Conservation (phyloP, 306 rosid species). For the Trifolium repens region DNA sequence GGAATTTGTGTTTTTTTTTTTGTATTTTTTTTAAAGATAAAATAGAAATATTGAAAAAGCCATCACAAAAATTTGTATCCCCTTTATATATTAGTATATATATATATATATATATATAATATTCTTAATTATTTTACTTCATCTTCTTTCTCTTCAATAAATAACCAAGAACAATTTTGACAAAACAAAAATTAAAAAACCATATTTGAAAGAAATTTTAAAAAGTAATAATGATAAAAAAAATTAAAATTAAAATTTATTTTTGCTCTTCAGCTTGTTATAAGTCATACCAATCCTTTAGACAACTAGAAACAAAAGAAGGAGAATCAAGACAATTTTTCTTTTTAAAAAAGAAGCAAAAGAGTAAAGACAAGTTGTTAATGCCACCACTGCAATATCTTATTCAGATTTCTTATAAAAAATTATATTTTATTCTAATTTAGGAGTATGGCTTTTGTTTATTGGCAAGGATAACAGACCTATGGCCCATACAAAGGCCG, state of each 20-base stretch:
- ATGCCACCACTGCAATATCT: not conserved
- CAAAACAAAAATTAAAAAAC: too few species aligned
- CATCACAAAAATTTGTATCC: too few species aligned
- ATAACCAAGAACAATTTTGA: too few species aligned
- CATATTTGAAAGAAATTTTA: too few species aligned
- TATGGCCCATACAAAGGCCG: not conserved
- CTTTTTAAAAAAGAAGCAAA: not conserved
- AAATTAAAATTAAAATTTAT: not conserved
- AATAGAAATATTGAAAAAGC: too few species aligned
- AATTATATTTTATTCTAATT: not conserved
- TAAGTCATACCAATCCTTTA: not conserved
- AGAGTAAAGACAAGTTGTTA: not conserved
- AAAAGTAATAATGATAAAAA: not conserved
- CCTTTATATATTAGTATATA: too few species aligned
- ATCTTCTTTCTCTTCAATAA: too few species aligned
- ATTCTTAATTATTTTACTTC: too few species aligned
- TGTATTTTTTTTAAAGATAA: too few species aligned
- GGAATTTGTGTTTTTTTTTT: too few species aligned
- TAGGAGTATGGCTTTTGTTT: conserved; percentile 20
- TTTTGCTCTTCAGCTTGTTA: conserved; percentile 21
- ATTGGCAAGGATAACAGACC: not conserved
- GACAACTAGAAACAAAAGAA: not conserved
- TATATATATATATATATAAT: too few species aligned
- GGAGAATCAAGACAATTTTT: not conserved
- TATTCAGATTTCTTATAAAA: not conserved